These are phyloP conservation scores for Dothideomycetes sp. DNA, from an alignment of 2,329 filamentous ascomycete species.

Conservation along the genomic window DNA sequence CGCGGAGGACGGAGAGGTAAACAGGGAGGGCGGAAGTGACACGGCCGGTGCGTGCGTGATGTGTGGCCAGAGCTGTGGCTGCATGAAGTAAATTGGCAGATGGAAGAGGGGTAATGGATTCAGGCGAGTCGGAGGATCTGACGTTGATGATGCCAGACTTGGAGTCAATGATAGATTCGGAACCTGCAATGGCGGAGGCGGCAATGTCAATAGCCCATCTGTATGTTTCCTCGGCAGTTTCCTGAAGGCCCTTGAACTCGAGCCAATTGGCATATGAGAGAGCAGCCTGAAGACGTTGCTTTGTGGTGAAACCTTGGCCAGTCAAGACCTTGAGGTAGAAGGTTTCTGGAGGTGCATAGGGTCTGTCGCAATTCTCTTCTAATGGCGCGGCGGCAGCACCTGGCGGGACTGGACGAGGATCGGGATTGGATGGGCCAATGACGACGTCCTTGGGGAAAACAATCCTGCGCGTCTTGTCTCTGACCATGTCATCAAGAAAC, in stretches of 20 bases:
- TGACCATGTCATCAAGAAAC: constrained; percentile 68
- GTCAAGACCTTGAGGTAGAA: constrained; percentile 76
- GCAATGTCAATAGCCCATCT: constrained; percentile 68
- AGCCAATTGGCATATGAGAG: constrained; percentile 78
- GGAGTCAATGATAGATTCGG: constrained; percentile 43
- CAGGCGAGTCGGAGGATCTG: constrained; percentile 10
- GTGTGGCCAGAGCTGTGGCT: constrained; percentile 66
- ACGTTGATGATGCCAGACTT: constrained; percentile 45
- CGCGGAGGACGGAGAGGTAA: constrained; percentile 72
- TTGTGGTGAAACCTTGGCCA: constrained; percentile 65
- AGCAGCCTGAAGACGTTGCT: constrained; percentile 71
- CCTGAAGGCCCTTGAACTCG: constrained; percentile 59
- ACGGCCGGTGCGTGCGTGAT: constrained; percentile 61
- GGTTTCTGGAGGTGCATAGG: constrained; percentile 59
- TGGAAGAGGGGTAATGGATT: constrained; percentile 48
- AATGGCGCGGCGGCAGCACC: constrained; percentile 52
- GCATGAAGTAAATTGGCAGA: constrained; percentile 60
- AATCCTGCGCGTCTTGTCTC: constrained; percentile 54
- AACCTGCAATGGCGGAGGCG: constrained; percentile 40
- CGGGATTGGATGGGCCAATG: constrained; percentile 72
- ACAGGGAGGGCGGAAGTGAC: constrained; percentile 65
- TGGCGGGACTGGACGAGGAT: constrained; percentile 60
- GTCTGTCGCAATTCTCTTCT: constrained; percentile 64
- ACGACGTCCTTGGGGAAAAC: constrained; percentile 65
- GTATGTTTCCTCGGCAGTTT: constrained; percentile 62